Evolutionary conservation across 345 rosid species (phyloP).

Genomic region (Euclidium syriacum): DNA sequence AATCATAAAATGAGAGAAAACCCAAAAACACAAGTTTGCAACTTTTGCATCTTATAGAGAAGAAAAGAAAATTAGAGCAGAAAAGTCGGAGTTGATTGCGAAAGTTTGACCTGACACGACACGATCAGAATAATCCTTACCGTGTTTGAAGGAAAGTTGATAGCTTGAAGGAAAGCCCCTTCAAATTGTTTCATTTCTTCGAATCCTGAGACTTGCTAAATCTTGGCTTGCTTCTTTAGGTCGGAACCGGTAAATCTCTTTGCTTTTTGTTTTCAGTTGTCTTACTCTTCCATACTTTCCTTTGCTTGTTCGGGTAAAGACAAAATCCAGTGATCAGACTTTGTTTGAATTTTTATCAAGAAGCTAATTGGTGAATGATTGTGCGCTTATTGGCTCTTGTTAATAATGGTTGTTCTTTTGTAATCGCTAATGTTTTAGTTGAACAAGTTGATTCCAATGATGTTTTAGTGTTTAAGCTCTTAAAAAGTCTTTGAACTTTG

Average conservation of each 20-base stretch:
- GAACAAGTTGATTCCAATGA: background rate
- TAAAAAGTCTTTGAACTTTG: background rate
- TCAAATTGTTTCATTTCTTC: background rate
- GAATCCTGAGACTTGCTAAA: background rate
- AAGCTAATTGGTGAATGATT: too few species aligned
- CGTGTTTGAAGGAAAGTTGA: background rate
- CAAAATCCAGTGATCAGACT: background rate
- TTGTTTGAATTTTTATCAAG: too few species aligned
- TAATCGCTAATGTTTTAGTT: background rate
- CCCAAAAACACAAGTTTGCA: constrained; percentile 28
- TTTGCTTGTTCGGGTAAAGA: background rate
- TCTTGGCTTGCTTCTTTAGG: constrained; percentile 3
- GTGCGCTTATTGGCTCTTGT: background rate
- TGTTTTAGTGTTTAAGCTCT: background rate
- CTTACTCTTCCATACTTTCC: background rate
- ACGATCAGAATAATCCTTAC: constrained; percentile 11
- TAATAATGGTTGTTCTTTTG: background rate
- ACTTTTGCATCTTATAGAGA: constrained; percentile 2
- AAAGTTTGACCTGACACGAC: constrained; percentile 7
- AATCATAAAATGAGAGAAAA: background rate
- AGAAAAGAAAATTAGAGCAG: background rate
- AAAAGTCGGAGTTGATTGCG: constrained; percentile 24
- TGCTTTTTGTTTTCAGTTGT: background rate
- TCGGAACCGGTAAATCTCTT: background rate
- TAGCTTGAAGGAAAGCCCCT: background rate